Conservation (phyloP, 768 basidiomycete species). For the Roridomyces roridus region DNA sequence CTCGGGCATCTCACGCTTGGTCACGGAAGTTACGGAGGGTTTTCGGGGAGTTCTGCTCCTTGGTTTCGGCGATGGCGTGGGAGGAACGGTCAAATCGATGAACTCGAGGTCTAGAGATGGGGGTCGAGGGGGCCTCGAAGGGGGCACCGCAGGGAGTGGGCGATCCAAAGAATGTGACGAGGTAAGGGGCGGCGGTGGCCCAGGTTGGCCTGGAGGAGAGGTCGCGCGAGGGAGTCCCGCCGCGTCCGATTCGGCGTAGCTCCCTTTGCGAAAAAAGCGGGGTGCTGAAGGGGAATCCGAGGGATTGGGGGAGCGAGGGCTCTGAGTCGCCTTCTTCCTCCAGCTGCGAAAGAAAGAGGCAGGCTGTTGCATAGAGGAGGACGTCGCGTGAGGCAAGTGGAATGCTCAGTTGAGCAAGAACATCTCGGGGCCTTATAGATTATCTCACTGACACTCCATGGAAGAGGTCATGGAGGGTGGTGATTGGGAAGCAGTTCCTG, state of each 20-base stretch:
- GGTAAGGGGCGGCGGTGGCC: neutral
- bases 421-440: slow-evolving; percentile 6
- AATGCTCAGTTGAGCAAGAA: slow-evolving; percentile 2
- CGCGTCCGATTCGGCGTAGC: neutral
- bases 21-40: slow-evolving; percentile 9
- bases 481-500: slow-evolving; percentile 26
- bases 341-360: slow-evolving; percentile 47
- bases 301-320: slow-evolving; percentile 4
- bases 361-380: slow-evolving; percentile 40
- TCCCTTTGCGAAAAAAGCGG: slow-evolving; percentile 15
- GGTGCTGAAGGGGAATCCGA: slow-evolving; percentile 3
- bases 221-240: slow-evolving; percentile 26
- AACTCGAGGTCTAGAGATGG: slow-evolving; percentile 32
- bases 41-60: neutral
- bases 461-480: slow-evolving; percentile 16
- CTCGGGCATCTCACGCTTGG: slow-evolving; percentile 22
- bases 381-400: neutral
- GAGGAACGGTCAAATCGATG: slow-evolving; percentile 1
- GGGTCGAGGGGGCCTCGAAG: slow-evolving; percentile 36
- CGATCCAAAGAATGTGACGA: slow-evolving; percentile 15
- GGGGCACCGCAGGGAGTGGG: slow-evolving; percentile 22
- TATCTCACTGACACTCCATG: slow-evolving; percentile 14
- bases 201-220: slow-evolving; percentile 28
- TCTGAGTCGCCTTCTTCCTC: slow-evolving; percentile 38
- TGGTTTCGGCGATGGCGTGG: neutral